A percentile compares a stretch with the other conserved stretches of the same genome.
Conservation (phyloP, 768 basidiomycete genomes). For the Tephrocybe sp. region DNA sequence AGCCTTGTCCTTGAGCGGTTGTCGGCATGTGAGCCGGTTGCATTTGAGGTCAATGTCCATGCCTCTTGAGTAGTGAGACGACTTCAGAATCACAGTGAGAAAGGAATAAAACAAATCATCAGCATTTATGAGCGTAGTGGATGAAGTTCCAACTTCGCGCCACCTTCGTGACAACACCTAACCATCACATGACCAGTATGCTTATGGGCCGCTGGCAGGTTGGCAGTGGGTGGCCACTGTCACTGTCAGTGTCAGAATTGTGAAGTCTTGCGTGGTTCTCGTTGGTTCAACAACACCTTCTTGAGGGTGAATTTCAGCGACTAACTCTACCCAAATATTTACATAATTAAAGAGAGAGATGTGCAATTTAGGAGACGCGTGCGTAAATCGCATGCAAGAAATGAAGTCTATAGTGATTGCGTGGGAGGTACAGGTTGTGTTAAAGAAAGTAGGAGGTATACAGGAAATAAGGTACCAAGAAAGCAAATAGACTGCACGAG, state of each 20-base stretch:
- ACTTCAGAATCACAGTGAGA: not conserved
- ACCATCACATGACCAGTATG: too few species aligned
- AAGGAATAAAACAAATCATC: too few species aligned
- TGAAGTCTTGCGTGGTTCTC: not conserved
- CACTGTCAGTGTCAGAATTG: not conserved
- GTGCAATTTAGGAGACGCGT: conserved; percentile 10
- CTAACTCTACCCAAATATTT: too few species aligned
- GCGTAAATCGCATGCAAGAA: conserved; percentile 2
- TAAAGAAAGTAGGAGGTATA: conserved; percentile 14
- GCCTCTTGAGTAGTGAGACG: not conserved
- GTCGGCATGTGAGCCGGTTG: conserved; percentile 75
- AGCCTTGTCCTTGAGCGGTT: conserved; percentile 68
- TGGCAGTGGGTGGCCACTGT: not conserved
- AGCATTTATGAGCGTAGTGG: too few species aligned
- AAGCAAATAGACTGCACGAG: conserved; percentile 4
- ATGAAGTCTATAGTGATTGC: conserved; percentile 17
- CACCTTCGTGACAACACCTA: too few species aligned
- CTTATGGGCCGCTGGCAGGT: too few species aligned
- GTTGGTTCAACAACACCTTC: not conserved
- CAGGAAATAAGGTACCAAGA: conserved; percentile 9
- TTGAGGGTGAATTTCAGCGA: too few species aligned
- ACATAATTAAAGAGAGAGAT: too few species aligned
- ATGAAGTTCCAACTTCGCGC: too few species aligned
- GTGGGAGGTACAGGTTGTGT: conserved; percentile 13
- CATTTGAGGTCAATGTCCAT: conserved; percentile 82